Evolutionary conservation across 768 basidiomycete species (phyloP), one percentile per base, ranked within the genome.

Genomic region (Mycena vulgaris): DNA sequence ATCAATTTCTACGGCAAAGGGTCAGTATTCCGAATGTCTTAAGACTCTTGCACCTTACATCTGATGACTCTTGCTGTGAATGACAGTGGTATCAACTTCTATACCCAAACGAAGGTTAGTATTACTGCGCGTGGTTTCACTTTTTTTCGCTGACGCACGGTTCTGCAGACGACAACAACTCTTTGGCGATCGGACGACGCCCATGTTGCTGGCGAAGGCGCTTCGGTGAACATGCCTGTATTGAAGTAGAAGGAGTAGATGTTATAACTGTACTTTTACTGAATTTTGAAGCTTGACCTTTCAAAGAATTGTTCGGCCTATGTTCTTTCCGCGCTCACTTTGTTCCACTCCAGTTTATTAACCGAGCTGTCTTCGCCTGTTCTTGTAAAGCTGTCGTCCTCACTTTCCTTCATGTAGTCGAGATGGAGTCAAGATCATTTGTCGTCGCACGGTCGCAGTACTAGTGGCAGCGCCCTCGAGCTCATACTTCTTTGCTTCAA

Each of bases 181-280:
- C 88, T 98, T 27, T 98, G 97, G 97, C 92, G 91, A 74, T 89
- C 93, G 21, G 95, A 95, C 77, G 94, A 95, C 76, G 93, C 94
- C 21, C 69, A 70, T 61, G 69, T 70, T n/a, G 83, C 92, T 47
- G 89, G 90, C 47, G 93, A 86, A 75, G 89, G 90, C 68, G 94
- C 95, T 17, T 88, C 94, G 11, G 93, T 94, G 25, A 87, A 91
- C 74, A 96, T 95, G 95, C 95, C 95, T 42, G 64, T 66, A 6
- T 57, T 70, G 60, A 70, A 66, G 64, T 70, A 70, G 49, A 23
- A 27, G 28, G 3, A 3, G 14, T 39, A 52, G 27, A 17, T 25
- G 25, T 16, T 33, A n/a, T 33, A n/a, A n/a, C 45, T 66, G 56
- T 66, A 58, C 47, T 66, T 66, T 4, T 28, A 49, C 42, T n/a